Evolutionary conservation across 2,329 filamentous ascomycete genomes (phyloP), one percentile per base, ranked within the genome.

Genomic region (Zasmidium citrigriseum): DNA sequence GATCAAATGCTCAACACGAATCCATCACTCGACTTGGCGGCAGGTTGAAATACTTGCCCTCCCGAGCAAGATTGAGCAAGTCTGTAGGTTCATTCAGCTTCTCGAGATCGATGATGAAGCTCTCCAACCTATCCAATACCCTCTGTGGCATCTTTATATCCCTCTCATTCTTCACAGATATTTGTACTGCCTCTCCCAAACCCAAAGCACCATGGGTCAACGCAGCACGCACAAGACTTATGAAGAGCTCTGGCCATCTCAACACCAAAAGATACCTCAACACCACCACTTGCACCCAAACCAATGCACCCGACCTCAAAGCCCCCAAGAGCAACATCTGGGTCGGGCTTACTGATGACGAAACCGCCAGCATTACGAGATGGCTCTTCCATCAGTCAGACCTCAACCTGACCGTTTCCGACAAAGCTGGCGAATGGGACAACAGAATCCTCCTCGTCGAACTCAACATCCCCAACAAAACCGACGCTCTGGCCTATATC

Each of bases 381-480:
- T 79, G 75, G 75, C 70, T 79, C 2, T 77, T 78, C 56, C 67
- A 63, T 1, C 76, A 77, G 60, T 48, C 63, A 1, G 73, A 75
- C 18, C 65, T 79, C 44, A 80, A 79, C 60, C 66, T 80, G 41
- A 69, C 65, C 1, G 18, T 55, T 9, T 62, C 61, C 5, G 64
- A 65, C 18, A 55, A 64, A 16, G 67, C 65, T 16, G 64, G 34
- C 34, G 64, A 20, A 46, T 68, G 65, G 65, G 64, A 68, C 54
- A 68, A 70, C 52, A 52, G 34, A 10, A n/a, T 41, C 34, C 34
- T 67, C 11, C 54, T 68, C 11, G 63, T 71, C 21, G 78, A 80
- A 64, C 57, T 77, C 0, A 70, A 78, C 57, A 61, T 67, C 14
- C 79, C 79, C 0, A 82, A 82, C 67, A 82, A 83, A 67, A 79